Percentiles rank a stretch among this genome's conserved stretches.
Conservation (phyloP, 352 stramenopile species). For the Phytophthora megakarya region DNA sequence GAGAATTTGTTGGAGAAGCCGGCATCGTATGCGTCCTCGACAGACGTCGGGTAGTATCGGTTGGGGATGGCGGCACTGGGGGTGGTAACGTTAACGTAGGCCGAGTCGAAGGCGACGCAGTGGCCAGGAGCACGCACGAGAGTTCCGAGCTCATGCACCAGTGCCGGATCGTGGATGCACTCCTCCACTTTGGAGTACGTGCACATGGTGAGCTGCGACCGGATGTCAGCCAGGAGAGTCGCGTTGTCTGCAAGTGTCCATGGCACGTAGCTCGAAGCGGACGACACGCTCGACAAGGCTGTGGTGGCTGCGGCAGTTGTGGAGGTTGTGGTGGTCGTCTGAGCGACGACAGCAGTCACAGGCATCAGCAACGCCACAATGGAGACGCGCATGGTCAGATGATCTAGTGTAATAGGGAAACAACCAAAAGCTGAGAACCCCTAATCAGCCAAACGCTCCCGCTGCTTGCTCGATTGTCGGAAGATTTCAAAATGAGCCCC, state of each 20-base stretch:
- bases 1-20: constrained; percentile 70
- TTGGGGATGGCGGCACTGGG: constrained; percentile 46
- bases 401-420: constrained; percentile 17
- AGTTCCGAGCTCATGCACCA: constrained; percentile 40
- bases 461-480: constrained; percentile 9
- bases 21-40: constrained; percentile 46
- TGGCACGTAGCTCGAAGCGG: constrained; percentile 36
- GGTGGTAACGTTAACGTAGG: constrained; percentile 48
- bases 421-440: constrained; percentile 14
- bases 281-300: constrained; percentile 17
- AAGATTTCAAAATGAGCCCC: constrained; percentile 27
- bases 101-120: constrained; percentile 56
- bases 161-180: constrained; percentile 51
- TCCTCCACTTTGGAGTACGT: constrained; percentile 65
- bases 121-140: constrained; percentile 48
- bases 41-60: constrained; percentile 56
- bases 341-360: constrained; percentile 5
- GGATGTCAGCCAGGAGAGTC: constrained; percentile 34
- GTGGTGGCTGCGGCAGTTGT: constrained; percentile 24
- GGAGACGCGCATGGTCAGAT: constrained; percentile 18
- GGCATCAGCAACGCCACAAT: constrained; percentile 29
- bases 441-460: constrained; percentile 14
- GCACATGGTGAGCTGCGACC: constrained; percentile 56
- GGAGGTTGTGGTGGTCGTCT: constrained; percentile 3
- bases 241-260: constrained; percentile 50